Evolutionary conservation across 2,329 filamentous ascomycete species (phyloP).

Genomic region (Penicillium sp.): DNA sequence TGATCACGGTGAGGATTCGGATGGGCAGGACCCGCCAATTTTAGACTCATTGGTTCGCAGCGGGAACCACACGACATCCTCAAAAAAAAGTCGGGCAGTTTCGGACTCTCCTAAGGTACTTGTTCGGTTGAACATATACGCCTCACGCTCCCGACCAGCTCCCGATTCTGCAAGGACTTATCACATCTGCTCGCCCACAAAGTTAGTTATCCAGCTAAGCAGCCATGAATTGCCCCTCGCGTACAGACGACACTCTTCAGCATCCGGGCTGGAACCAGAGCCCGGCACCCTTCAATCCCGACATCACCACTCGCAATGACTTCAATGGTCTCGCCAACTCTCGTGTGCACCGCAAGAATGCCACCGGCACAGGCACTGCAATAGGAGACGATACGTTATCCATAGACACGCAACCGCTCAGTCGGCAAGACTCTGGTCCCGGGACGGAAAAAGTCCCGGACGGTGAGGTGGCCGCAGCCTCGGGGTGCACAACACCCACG

Average conservation of each 20-base stretch:
- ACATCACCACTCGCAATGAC: slow-evolving; percentile 63
- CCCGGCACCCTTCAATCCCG: slow-evolving; percentile 58
- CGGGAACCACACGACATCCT: neutral
- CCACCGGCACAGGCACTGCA: slow-evolving; percentile 23
- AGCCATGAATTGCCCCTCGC: slow-evolving; percentile 66
- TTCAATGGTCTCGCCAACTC: slow-evolving; percentile 62
- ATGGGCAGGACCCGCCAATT: neutral
- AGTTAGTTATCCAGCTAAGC: neutral
- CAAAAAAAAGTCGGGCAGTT: slow-evolving; percentile 22
- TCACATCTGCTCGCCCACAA: neutral
- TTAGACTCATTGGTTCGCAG: neutral
- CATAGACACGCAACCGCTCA: slow-evolving; percentile 22
- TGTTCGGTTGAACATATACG: neutral
- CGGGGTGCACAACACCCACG: slow-evolving; percentile 30
- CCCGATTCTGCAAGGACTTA: slow-evolving; percentile 8
- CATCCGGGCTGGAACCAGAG: slow-evolving; percentile 63
- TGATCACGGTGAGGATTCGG: neutral
- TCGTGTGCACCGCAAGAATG: slow-evolving; percentile 49
- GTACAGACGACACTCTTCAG: slow-evolving; percentile 57
- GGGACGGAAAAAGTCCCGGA: slow-evolving; percentile 23
- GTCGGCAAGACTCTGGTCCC: slow-evolving; percentile 22
- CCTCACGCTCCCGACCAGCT: slow-evolving; percentile 5
- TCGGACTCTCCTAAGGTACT: slow-evolving; percentile 22
- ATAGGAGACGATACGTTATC: slow-evolving; percentile 25
- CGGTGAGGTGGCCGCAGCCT: slow-evolving; percentile 31